Evolutionary conservation across 2,329 filamentous ascomycete species (phyloP).

Genomic region (Aspergillus uvarum): DNA sequence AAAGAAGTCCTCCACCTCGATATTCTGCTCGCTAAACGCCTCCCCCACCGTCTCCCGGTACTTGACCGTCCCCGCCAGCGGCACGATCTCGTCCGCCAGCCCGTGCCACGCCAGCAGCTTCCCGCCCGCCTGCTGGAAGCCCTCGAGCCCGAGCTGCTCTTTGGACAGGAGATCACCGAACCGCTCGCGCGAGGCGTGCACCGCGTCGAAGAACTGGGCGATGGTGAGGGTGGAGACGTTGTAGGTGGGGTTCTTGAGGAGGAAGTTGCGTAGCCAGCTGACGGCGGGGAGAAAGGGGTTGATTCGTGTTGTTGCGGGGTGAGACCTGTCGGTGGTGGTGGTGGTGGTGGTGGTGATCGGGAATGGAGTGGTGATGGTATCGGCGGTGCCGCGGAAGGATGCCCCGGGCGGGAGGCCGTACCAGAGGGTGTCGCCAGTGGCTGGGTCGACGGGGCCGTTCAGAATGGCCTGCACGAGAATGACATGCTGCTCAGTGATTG

Average conservation of each 20-base stretch:
- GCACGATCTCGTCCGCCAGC: constrained; percentile 7
- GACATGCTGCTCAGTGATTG: constrained; percentile 1
- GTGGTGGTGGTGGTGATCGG: not conserved
- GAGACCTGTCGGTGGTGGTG: not conserved
- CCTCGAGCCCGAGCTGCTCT: not conserved
- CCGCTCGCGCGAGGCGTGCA: not conserved
- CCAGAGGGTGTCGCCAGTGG: not conserved
- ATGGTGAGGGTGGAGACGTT: not conserved
- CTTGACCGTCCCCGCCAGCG: not conserved
- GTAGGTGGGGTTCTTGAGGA: not conserved
- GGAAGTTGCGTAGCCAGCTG: constrained; percentile 3
- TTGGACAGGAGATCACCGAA: not conserved
- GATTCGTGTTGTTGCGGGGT: not conserved
- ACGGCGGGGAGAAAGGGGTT: constrained; percentile 6
- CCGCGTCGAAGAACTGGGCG: not conserved
- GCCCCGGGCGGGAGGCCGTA: constrained; percentile 6
- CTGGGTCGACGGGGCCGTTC: not conserved
- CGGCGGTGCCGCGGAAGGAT: constrained; percentile 5
- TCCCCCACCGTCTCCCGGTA: not conserved
- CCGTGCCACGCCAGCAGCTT: constrained; percentile 13
- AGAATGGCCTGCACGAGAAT: constrained; percentile 5
- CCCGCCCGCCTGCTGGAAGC: constrained; percentile 2
- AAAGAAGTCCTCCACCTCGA: constrained; percentile 51
- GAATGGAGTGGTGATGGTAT: not conserved
- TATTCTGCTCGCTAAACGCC: not conserved